Conservation (phyloP, 1,139 yeast genomes). For the Schizosaccharomyces versatilis region DNA sequence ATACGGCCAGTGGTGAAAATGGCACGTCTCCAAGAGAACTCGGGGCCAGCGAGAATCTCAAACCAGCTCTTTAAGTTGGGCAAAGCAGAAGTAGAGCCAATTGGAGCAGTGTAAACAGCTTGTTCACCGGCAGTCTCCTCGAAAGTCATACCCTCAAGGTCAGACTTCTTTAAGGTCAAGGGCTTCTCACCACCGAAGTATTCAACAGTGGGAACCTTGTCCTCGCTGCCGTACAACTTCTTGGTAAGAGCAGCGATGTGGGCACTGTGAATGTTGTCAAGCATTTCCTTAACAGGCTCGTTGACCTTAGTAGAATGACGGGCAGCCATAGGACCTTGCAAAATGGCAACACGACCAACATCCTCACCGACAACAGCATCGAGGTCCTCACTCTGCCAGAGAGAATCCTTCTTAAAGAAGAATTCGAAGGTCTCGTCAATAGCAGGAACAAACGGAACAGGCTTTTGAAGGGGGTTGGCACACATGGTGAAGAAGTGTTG, state of each 20-base stretch:
- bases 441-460: constrained; percentile 92
- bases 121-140: neutral
- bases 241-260: constrained; percentile 49
- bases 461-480: constrained; percentile 72
- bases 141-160: constrained; percentile 4
- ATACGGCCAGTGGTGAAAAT: constrained; percentile 56
- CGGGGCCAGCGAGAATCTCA: constrained; percentile 53
- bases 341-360: constrained; percentile 92
- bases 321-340: constrained; percentile 97
- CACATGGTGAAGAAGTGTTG: constrained; percentile 77
- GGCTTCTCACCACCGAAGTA: constrained; percentile 52
- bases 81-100: constrained; percentile 9
- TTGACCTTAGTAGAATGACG: constrained; percentile 67
- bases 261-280: constrained; percentile 77
- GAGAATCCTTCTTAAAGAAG: constrained; percentile 92
- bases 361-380: constrained; percentile 92
- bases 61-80: constrained; percentile 40
- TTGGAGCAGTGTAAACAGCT: neutral
- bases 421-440: constrained; percentile 84
- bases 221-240: constrained; percentile 53
- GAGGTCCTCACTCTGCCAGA: constrained; percentile 96
- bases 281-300: constrained; percentile 77
- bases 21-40: constrained; percentile 79
- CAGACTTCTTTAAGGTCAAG: constrained; percentile 19
- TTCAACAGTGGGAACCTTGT: constrained; percentile 67